Base-by-base conservation (phyloP, 1,284 basidiomycete species). In the Fomitopsis palustris region DNA sequence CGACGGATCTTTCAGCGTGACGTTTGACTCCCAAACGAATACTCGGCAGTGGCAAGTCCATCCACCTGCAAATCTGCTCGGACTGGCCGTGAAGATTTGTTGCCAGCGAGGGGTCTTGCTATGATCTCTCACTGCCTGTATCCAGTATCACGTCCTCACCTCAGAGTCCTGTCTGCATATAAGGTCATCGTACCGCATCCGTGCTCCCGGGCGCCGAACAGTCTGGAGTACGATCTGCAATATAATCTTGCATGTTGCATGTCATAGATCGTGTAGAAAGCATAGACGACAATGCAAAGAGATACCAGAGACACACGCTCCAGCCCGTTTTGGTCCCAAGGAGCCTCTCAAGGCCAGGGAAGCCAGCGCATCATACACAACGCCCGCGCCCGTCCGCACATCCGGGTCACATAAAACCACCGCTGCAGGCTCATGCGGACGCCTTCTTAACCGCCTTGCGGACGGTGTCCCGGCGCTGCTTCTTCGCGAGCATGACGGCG, bases 401-500 rank as follows among this genome's bases (percentile, higher is more conserved):
- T 41, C 45, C 43, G 2, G 35, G 21, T 47, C 38, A 43, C 43
- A 55, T 17, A n/a, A n/a, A n/a, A 27, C 54, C 9, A 38, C n/a
- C 43, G 25, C 31, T 31, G n/a, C 49, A 21, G n/a, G 23, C 37
- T 66, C 61, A 68, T 55, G 64, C 67, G 14, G 61, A 63, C 17
- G 65, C 65, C 67, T 68, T 68, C 55, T 55, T 55, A 60, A 92
- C 62, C 9, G 77, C 68, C 78, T 91, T 92, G 75, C 86, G 80
- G 45, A 90, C 87, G 19, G 75, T 72, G 69, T 93, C 89, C 64
- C 88, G 77, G 70, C 89, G 79, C 71, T 80, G 78, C 82, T 91
- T 92, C 85, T 92, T 92, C 57, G 80, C 81, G 64, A 92, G 65
- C 85, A 92, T 85, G 51, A 90, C 83, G 57, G 76, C 72, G 76